Evolutionary conservation across 306 rosid genomes (phyloP), one percentile per base, ranked within the genome.

Genomic region (Datisca glomerata): DNA sequence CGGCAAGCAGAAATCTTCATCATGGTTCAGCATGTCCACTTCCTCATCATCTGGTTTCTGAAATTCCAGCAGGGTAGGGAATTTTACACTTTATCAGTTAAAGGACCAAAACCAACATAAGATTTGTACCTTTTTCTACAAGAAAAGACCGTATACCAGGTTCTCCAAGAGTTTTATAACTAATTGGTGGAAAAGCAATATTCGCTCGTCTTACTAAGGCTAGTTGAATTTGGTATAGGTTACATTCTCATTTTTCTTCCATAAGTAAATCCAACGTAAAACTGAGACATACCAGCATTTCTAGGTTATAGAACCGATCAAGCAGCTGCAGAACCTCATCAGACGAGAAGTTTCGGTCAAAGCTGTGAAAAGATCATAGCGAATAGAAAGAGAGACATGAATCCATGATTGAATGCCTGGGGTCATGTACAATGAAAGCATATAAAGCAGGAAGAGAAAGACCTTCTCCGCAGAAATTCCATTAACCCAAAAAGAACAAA

Each of bases 41-140:
- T 91, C 96, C 18, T 91, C 98, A 1, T 91, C 98, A 5, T 91
- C 94, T 42, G 98, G 58, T 69, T 91, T 91, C 98, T 91, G 75
- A 43, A 44, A 57, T 34, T 16, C 21, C 31, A 24, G 41, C 12
- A 21, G 21, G 28, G 18, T 25, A 39, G 11, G 43, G 37, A 63
- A 40, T 49, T 36, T 14, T 14, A 56, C 18, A 33, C 12, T 55
- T 43, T 27, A 52, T 34, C 24, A 58, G 59, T 43, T 24, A n/a
- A 32, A 49, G 19, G 1, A 7, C 15, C 43, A 55, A 43, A n/a
- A n/a, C n/a, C n/a, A n/a, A n/a, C n/a, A n/a, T n/a, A n/a, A n/a
- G n/a, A n/a, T n/a, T n/a, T n/a, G n/a, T n/a, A n/a, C n/a, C n/a
- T n/a, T n/a, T n/a, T n/a, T n/a, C n/a, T n/a, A n/a, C n/a, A n/a